Evolutionary conservation across 148 eudicot species (phyloP), one percentile per base, ranked within the genome.

Genomic region (Vaccinium darrowii): DNA sequence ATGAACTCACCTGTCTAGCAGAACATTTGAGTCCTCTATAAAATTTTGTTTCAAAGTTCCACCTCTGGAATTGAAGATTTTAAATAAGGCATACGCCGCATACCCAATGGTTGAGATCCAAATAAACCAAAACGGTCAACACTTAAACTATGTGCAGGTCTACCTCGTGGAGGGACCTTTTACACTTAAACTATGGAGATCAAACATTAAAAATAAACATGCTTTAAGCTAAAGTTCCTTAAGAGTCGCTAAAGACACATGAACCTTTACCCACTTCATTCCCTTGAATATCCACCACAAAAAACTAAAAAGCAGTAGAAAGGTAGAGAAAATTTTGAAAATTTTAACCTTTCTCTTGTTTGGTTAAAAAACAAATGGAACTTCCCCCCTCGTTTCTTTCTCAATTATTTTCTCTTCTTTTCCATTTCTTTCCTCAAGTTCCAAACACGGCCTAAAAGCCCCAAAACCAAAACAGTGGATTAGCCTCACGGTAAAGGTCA

Each of bases 101-200:
- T 25, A 63, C 79, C 71, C 85, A 83, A 71, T 53, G 79, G 77
- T 56, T 81, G 81, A 82, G 86, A 89, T 90, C 87, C 76, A 23
- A 27, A 89, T 84, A 84, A 88, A 80, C 78, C 77, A 82, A 81
- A 80, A 82, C 58, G 88, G 93, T 90, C 91, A 89, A 90, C 84
- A 86, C 76, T 12, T 4, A 69, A 27, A 16, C 84, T 94, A 94
- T 93, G 95, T 94, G 98, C 89, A 76, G 60, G 88, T 86, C 89
- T 88, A 88, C 80, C 79, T 89, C 65, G 81, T 86, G 82, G 75
- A 88, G 85, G 89, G 90, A 88, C 80, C 86, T 80, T 33, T 33
- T 56, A 63, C 47, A 75, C 62, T 87, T 90, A 79, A 79, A 80
- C 57, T 67, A 62, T 76, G 81, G 80, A 85, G 13, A 27, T 15